phyloP scores from a whole-genome alignment of 75 land plant species.

The Larix kaempferi region DNA sequence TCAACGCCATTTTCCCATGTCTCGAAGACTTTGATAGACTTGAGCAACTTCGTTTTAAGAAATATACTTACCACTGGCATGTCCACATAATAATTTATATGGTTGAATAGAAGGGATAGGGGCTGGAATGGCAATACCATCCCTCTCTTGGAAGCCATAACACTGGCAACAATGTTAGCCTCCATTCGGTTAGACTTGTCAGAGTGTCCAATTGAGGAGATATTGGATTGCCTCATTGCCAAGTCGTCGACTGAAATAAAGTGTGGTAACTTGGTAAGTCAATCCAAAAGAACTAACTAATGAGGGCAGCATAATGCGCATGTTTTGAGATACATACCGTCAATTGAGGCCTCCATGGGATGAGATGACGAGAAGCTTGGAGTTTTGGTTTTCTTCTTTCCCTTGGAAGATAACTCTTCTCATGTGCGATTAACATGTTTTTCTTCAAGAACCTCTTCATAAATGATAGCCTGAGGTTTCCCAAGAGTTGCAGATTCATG shows the following conservation, averaged over 20 bases:
- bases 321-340: constrained; percentile 1
- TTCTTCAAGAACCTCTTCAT: constrained; percentile 57
- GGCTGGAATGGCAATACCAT: constrained; percentile 83
- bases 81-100: constrained; percentile 77
- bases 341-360: background rate
- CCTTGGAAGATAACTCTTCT: constrained; percentile 11
- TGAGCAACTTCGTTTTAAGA: background rate
- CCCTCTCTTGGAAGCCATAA: constrained; percentile 32
- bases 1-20: too few relatives aligned
- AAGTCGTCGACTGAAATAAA: constrained; percentile 10
- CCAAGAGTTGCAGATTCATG: constrained; percentile 64
- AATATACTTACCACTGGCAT: constrained; percentile 59
- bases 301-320: too few relatives aligned
- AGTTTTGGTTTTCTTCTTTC: constrained; percentile 4
- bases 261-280: constrained; percentile 1
- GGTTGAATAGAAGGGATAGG: constrained; percentile 63
- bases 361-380: constrained; percentile 9
- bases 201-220: constrained; percentile 13
- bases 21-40: too few relatives aligned
- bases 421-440: constrained; percentile 39
- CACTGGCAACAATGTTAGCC: constrained; percentile 9
- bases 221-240: constrained; percentile 9
- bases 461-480: constrained; percentile 59
- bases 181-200: constrained; percentile 14
- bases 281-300: background rate